These are phyloP conservation scores for Sugiyamaella mastotermitis DNA, from an alignment of 805 yeast species.

Conservation along the genomic window DNA sequence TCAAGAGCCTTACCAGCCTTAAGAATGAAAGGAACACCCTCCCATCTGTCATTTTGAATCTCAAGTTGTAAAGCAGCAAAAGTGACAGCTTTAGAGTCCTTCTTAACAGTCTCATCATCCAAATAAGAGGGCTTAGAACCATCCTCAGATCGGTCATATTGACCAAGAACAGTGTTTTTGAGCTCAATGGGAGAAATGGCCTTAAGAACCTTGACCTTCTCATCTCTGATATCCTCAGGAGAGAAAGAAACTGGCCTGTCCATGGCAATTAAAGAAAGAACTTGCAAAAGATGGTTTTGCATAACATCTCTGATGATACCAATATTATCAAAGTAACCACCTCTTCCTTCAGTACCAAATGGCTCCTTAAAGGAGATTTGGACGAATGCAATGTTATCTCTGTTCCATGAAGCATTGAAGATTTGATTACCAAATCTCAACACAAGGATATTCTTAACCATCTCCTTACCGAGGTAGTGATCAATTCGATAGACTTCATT, in stretches of 20 bases:
- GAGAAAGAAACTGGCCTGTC: constrained; percentile 89
- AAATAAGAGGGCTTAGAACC: constrained; percentile 85
- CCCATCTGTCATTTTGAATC: constrained; percentile 94
- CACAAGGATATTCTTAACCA: constrained; percentile 89
- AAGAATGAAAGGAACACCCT: constrained; percentile 91
- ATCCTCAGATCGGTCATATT: constrained; percentile 77
- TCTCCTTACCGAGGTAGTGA: constrained; percentile 95
- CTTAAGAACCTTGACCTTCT: constrained; percentile 87
- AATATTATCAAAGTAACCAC: constrained; percentile 92
- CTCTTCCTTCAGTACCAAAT: constrained; percentile 99
- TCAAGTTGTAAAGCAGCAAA: constrained; percentile 78
- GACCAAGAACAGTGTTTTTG: constrained; percentile 75
- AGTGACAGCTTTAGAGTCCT: constrained; percentile 81
- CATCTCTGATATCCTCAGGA: constrained; percentile 93
- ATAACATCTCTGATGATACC: constrained; percentile 97
- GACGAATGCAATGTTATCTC: constrained; percentile 65
- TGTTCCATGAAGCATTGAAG: constrained; percentile 85
- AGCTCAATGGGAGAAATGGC: constrained; percentile 64
- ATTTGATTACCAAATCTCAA: constrained; percentile 88
- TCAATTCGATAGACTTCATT: constrained; percentile 93
- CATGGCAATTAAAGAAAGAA: constrained; percentile 86
- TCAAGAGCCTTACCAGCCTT: constrained; percentile 98
- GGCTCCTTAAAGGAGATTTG: constrained; percentile 95
- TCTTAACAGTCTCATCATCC: constrained; percentile 86
- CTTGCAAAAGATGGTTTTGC: constrained; percentile 96